Evolutionary conservation across 176 grass and related monocot species (phyloP).

Genomic region (Juncus effusus): DNA sequence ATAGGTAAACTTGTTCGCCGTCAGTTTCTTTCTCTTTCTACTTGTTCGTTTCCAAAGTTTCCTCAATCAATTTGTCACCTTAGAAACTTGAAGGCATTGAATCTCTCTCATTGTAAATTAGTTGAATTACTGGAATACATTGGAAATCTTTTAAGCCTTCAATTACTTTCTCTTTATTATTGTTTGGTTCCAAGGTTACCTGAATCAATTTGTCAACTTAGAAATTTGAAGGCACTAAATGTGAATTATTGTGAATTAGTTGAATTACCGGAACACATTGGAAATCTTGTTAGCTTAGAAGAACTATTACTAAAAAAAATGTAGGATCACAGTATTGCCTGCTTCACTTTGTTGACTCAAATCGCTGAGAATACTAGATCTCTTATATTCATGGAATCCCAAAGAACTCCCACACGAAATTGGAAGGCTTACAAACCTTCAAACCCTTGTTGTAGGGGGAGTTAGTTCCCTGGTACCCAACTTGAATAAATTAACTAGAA

Average conservation of each 20-base stretch:
- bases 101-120: neutral
- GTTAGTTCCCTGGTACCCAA: neutral
- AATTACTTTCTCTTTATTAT: neutral
- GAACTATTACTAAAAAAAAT: no score
- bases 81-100: conserved; percentile 8
- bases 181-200: neutral
- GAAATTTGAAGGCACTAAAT: neutral
- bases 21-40: no score
- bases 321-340: no score
- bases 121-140: conserved; percentile 7
- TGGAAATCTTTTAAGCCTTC: conserved; percentile 8
- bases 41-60: neutral
- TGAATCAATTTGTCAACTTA: neutral
- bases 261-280: neutral
- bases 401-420: neutral
- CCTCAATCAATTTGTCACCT: neutral
- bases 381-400: no score
- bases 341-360: no score
- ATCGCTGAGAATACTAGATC: no score
- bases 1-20: no score
- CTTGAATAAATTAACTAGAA: neutral
- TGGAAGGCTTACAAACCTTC: conserved; percentile 15
- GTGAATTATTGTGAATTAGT: neutral
- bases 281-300: no score
- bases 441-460: neutral